A percentile compares a stretch with the other conserved stretches of the same genome.
Conservation (phyloP, 1,284 basidiomycete species). For the Porogramme epimiltina region DNA sequence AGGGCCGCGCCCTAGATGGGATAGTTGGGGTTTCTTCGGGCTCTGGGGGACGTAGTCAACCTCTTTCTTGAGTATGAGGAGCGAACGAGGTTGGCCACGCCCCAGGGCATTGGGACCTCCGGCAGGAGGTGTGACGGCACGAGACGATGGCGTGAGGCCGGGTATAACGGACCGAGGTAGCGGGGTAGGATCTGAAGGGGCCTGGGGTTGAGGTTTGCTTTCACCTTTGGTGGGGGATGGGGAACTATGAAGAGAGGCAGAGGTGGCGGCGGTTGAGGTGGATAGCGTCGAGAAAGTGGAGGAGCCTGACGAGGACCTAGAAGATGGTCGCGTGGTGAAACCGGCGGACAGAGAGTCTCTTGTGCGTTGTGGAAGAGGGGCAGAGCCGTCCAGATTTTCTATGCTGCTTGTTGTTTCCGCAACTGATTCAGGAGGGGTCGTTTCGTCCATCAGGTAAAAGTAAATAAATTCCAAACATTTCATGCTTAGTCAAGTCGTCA, state of each 20-base stretch:
- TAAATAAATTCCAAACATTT: constrained; percentile 92
- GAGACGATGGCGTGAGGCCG: constrained; percentile 19
- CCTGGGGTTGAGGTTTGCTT: constrained; percentile 10
- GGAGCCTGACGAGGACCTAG: constrained; percentile 18
- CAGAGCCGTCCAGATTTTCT: neutral
- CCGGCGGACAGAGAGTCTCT: constrained; percentile 4
- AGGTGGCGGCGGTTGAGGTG: constrained; percentile 16
- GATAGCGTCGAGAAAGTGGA: constrained; percentile 18
- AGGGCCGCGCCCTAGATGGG: constrained; percentile 32
- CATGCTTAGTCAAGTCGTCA: constrained; percentile 56
- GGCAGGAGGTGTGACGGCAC: constrained; percentile 22
- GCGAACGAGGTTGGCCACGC: constrained; percentile 42
- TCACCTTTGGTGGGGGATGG: constrained; percentile 11
- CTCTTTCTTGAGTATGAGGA: constrained; percentile 68
- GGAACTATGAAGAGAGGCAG: constrained; percentile 14
- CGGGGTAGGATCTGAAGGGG: constrained; percentile 17
- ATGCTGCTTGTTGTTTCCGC: neutral
- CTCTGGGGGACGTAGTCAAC: constrained; percentile 70
- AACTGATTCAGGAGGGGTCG: constrained; percentile 12
- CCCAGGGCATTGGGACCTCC: constrained; percentile 6
- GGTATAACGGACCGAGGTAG: constrained; percentile 23
- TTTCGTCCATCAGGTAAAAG: constrained; percentile 87
- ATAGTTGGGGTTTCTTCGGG: constrained; percentile 54
- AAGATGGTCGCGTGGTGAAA: constrained; percentile 10
- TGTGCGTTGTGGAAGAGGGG: neutral